Base-by-base conservation (phyloP, 2,329 filamentous ascomycete genomes). In the Tolypocladium amazonense region DNA sequence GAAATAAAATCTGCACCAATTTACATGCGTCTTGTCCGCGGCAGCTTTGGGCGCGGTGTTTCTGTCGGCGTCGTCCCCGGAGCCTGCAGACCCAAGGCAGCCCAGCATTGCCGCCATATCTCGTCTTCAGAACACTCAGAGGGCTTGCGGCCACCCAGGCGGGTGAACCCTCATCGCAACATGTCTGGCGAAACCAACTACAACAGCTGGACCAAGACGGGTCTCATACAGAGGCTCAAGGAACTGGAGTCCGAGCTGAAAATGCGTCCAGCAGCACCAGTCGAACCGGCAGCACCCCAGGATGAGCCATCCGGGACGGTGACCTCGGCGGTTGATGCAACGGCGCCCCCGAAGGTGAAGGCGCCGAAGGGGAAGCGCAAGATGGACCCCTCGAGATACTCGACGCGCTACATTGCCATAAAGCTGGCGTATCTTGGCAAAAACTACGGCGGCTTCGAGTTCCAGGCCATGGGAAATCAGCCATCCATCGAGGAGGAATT, bases 351-450 rank as follows among this genome's bases (percentile, higher is more conserved):
- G 2, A 58, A 63, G 57, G 37, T 64, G 30, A 75, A 72, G 62
- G 68, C 72, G 62, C 69, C 76, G 37, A 81, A 79, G 67, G 62
- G 43, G 70, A 82, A 75, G 66, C 79, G 75, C 63, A 77, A 78
- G 57, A 87, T 96, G 68, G 90, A 97, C 70, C 85, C 90, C 0
- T 86, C 85, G 18, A 88, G 86, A 69, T 96, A 97, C 73, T 82
- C 84, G 41, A 95, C 91, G 1, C 85, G 94, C 55, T 85, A 88
- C 62, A 89, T 99, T 63, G 94, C 93, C 9, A 78, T 99, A 61
- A 97, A 97, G 73, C 86, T 99, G 63, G 92, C 94, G 45, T 99
- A 99, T 72, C 77, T 97, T 41, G 94, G 94, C 55, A 89, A 90
- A 71, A 83, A 85, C 59, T 99, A 97, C 73, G 93, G 94, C 73